Evolutionary conservation across 176 grass and related monocot species (phyloP), one percentile per base, ranked within the genome.

Genomic region (Poa annua): DNA sequence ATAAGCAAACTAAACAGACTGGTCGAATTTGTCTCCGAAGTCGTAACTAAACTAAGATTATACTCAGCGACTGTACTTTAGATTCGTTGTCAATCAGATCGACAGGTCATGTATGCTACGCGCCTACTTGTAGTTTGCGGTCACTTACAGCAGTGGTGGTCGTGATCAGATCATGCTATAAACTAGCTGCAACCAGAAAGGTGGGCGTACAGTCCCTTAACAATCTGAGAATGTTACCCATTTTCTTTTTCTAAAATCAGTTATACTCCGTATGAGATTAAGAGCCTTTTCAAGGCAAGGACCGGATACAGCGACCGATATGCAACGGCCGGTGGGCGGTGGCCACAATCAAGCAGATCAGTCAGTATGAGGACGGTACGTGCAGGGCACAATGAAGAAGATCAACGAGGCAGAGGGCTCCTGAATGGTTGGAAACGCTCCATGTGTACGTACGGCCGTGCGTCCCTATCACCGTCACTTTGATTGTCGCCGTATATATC

Each of bases 51-150:
- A 7, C 20, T n/a, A 69, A 12, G 50, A 83, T 71, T 80, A 74
- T 16, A 44, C 64, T 67, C 85, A 66, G 24, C 85, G 47, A 81
- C 77, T 56, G 41, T 39, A 69, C 13, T 34, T 52, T 19, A 19
- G 78, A 69, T 82, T 61, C 50, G 24, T 36, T 54, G 26, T 34
- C 47, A 33, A 75, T 34, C 47, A 34, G 25, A 74, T 20, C 47
- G 8, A 50, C 3, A 50, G 29, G 13, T 50, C 70, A 35, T 50
- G 50, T 45, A 22, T n/a, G 12, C 12, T 45, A 22, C 11, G 12
- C 12, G 7, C 21, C 25, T 7, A 49, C 14, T 7, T 7, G 15
- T 68, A 67, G 19, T 35, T 75, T 20, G 48, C 29, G 2, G 16
- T 26, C 13, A 9, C 8, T 14, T 22, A 2, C 51, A 33, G 71